These are phyloP conservation scores for Heritiera littoralis DNA, from an alignment of 345 rosid species.

Conservation along the genomic window DNA sequence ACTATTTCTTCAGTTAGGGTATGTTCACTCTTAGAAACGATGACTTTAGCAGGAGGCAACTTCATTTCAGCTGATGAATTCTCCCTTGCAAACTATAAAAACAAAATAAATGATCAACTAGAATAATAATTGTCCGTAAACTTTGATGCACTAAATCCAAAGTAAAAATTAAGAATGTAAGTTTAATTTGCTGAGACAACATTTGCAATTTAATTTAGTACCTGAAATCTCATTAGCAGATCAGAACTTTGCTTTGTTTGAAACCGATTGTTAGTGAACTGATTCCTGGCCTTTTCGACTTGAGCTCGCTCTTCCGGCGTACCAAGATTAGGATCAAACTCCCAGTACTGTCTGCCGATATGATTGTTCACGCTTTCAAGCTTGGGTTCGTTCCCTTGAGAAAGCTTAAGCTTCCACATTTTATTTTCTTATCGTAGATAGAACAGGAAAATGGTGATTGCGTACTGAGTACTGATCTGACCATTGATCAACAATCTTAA, in stretches of 20 bases:
- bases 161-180: background rate
- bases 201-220: background rate
- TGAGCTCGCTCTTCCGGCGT: constrained; percentile 28
- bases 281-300: constrained; percentile 31
- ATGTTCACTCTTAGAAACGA: constrained; percentile 14
- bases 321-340: constrained; percentile 45
- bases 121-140: background rate
- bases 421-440: background rate
- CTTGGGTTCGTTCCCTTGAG: constrained; percentile 39
- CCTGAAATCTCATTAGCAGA: constrained; percentile 57
- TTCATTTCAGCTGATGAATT: constrained; percentile 3
- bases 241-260: constrained; percentile 53
- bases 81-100: constrained; percentile 42
- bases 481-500: too few species aligned
- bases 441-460: background rate
- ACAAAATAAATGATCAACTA: background rate
- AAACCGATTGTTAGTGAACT: constrained; percentile 41
- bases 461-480: too few species aligned
- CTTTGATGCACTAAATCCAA: background rate
- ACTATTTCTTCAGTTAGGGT: constrained; percentile 32
- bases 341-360: constrained; percentile 61
- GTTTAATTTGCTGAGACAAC: too few species aligned
- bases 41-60: background rate
- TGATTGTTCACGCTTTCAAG: constrained; percentile 36
- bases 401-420: constrained; percentile 65